Conservation (phyloP, 2,329 filamentous ascomycete genomes). For the Fusarium fujikuroi region DNA sequence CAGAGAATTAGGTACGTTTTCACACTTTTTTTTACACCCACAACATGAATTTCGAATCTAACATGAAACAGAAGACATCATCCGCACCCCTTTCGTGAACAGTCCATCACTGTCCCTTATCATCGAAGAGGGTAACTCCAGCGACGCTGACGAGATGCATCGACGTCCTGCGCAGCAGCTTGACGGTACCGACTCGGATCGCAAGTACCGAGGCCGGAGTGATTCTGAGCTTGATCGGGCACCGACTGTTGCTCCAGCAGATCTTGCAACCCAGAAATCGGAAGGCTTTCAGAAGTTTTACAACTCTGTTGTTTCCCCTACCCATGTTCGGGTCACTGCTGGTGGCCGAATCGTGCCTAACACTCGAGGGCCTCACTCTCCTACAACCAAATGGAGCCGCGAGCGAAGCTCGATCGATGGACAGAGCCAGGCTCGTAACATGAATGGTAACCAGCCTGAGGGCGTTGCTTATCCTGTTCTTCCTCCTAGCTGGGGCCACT, state of each 20-base stretch:
- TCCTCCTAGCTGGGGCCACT: slow-evolving; percentile 45
- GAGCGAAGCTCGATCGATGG: slow-evolving; percentile 50
- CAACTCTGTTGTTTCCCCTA: slow-evolving; percentile 74
- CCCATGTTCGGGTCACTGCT: slow-evolving; percentile 73
- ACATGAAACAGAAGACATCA: slow-evolving; percentile 45
- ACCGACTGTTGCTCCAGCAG: slow-evolving; percentile 65
- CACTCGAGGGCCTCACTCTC: slow-evolving; percentile 64
- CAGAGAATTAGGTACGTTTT: slow-evolving; percentile 54
- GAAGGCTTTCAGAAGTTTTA: slow-evolving; percentile 76
- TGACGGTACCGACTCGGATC: slow-evolving; percentile 56
- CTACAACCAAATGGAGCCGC: slow-evolving; percentile 61
- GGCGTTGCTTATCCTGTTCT: slow-evolving; percentile 40
- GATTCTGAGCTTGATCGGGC: slow-evolving; percentile 57
- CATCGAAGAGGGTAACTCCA: slow-evolving; percentile 43
- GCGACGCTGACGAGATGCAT: slow-evolving; percentile 12
- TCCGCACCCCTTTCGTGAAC: slow-evolving; percentile 34
- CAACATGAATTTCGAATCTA: neutral
- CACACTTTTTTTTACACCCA: neutral
- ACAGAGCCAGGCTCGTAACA: slow-evolving; percentile 25
- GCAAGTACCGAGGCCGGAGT: slow-evolving; percentile 59
- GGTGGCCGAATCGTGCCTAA: slow-evolving; percentile 75
- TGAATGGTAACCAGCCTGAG: slow-evolving; percentile 38
- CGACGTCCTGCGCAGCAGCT: slow-evolving; percentile 46
- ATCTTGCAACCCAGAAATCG: slow-evolving; percentile 64
- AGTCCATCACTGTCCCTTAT: slow-evolving; percentile 44